A percentile compares a stretch with the other conserved stretches of the same genome.
These are phyloP conservation scores for Pythium dissotocum DNA, from an alignment of 352 stramenopile species.

Conservation along the genomic window DNA sequence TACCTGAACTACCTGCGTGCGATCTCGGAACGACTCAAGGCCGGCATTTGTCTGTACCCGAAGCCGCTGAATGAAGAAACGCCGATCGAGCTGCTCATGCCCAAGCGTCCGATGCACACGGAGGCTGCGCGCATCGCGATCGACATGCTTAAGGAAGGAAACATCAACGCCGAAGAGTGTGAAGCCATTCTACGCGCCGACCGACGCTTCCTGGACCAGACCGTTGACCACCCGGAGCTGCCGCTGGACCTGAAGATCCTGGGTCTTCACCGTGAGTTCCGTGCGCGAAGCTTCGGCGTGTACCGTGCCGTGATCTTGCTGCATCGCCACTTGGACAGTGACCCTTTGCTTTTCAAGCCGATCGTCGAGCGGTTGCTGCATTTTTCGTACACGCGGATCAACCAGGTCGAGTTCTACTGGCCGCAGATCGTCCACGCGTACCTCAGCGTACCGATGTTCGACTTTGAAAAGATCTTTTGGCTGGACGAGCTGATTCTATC, in stretches of 20 bases:
- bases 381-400: conserved; percentile 88
- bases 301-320: conserved; percentile 86
- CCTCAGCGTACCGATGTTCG: conserved; percentile 86
- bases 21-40: conserved; percentile 85
- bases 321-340: conserved; percentile 83
- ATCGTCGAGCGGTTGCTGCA: conserved; percentile 84
- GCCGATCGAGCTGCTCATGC: conserved; percentile 87
- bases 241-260: conserved; percentile 86
- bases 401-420: conserved; percentile 92
- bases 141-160: conserved; percentile 76
- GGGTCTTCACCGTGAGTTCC: conserved; percentile 86
- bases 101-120: conserved; percentile 78
- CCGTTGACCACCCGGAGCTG: conserved; percentile 82
- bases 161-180: conserved; percentile 87
- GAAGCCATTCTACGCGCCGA: conserved; percentile 85
- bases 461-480: conserved; percentile 91
- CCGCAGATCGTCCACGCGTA: conserved; percentile 90
- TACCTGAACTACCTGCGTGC: conserved; percentile 86
- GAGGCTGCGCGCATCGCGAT: conserved; percentile 87
- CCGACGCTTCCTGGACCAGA: conserved; percentile 82
- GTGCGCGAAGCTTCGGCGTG: conserved; percentile 73
- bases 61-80: conserved; percentile 82
- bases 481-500: conserved; percentile 88
- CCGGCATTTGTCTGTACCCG: conserved; percentile 84
- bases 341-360: conserved; percentile 85